Evolutionary conservation across 164 flowering plant genomes (phyloP).

Genomic region (Aristolochia fimbriata): DNA sequence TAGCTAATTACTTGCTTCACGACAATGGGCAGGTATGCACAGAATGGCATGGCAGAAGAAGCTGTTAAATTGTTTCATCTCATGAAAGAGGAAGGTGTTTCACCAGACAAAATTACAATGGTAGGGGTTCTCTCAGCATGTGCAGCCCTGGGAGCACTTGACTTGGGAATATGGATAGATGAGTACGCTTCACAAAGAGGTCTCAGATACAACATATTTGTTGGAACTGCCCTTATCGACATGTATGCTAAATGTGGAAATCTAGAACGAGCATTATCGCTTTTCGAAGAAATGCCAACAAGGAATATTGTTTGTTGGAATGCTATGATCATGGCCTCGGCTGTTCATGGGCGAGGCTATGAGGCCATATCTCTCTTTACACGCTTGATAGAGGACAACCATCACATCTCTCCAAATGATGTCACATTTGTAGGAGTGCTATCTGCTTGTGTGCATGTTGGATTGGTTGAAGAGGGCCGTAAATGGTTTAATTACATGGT

Average conservation of each 20-base stretch:
- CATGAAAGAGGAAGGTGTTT: constrained; percentile 16
- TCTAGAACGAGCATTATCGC: constrained; percentile 13
- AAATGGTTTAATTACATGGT: constrained; percentile 16
- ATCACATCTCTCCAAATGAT: constrained; percentile 18
- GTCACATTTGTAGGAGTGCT: constrained; percentile 28
- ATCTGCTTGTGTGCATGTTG: constrained; percentile 25
- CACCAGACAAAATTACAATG: constrained; percentile 24
- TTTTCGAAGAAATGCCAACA: constrained; percentile 11
- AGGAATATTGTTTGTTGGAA: constrained; percentile 21
- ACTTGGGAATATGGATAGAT: constrained; percentile 20
- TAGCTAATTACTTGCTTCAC: not conserved
- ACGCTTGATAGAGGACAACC: constrained; percentile 9
- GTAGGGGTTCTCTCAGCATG: constrained; percentile 29
- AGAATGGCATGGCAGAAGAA: constrained; percentile 14
- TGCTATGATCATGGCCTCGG: constrained; percentile 23
- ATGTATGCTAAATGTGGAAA: constrained; percentile 24
- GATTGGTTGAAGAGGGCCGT: constrained; percentile 19
- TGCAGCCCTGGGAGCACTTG: constrained; percentile 22
- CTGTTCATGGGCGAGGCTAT: constrained; percentile 17
- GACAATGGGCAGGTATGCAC: constrained; percentile 9
- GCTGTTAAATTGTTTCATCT: constrained; percentile 18
- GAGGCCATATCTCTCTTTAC: constrained; percentile 20
- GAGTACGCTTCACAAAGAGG: constrained; percentile 11
- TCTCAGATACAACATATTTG: constrained; percentile 16
- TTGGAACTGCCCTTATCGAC: constrained; percentile 16